Conservation (phyloP, 2,329 filamentous ascomycete species). For the Penicillium sp. region DNA sequence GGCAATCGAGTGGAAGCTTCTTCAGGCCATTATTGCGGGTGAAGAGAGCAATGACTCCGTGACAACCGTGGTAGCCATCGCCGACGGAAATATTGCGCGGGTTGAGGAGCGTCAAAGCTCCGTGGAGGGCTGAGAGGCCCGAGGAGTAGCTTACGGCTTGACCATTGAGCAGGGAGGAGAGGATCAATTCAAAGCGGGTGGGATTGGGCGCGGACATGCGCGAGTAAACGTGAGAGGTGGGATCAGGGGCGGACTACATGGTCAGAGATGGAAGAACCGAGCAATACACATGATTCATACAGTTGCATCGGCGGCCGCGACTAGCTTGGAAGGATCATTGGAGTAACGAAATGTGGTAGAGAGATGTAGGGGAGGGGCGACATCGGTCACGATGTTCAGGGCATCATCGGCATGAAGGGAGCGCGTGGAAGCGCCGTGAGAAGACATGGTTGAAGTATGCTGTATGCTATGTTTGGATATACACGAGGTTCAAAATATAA, state of each 20-base stretch:
- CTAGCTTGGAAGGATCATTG: conserved; percentile 66
- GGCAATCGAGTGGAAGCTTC: conserved; percentile 70
- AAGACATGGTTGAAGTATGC: conserved; percentile 25
- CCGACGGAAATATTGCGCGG: conserved; percentile 81
- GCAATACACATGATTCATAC: conserved; percentile 45
- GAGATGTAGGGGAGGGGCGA: conserved; percentile 86
- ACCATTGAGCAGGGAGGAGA: conserved; percentile 67
- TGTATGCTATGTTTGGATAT: conserved; percentile 17
- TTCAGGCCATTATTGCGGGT: conserved; percentile 73
- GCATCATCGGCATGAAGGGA: conserved; percentile 82
- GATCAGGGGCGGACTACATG: conserved; percentile 24
- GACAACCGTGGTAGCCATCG: conserved; percentile 89
- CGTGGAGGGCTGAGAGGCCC: conserved; percentile 86
- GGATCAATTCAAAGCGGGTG: conserved; percentile 80
- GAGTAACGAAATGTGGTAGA: conserved; percentile 89
- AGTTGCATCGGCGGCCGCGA: conserved; percentile 52
- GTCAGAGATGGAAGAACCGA: background rate
- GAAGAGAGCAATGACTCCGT: conserved; percentile 76
- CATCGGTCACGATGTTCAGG: conserved; percentile 72
- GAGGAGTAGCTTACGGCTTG: conserved; percentile 77
- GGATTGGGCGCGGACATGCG: conserved; percentile 76
- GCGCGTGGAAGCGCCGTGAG: conserved; percentile 60
- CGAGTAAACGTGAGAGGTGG: conserved; percentile 73
- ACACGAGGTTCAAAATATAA: conserved; percentile 9
- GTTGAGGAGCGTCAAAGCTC: conserved; percentile 78